Conservation (phyloP, 2,329 filamentous ascomycete genomes). For the Alternaria ethzedia region DNA sequence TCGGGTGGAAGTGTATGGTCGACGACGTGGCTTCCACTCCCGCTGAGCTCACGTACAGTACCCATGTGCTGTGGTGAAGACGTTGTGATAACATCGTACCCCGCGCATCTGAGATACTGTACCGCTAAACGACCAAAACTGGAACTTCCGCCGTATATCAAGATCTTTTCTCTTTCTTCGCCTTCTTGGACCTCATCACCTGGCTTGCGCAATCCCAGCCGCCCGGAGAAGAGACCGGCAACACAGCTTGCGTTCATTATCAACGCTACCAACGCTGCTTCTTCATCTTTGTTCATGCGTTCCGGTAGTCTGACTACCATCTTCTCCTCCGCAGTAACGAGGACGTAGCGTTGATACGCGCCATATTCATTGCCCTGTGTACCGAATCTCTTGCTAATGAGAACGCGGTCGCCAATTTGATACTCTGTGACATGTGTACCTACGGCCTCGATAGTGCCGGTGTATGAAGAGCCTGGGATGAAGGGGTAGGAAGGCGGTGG, state of each 20-base stretch:
- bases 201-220: not conserved
- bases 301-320: not conserved
- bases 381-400: not conserved
- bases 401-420: not conserved
- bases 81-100: not conserved
- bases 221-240: not conserved
- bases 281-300: not conserved
- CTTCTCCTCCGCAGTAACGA: not conserved
- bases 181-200: not conserved
- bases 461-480: not conserved
- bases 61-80: not conserved
- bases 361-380: not conserved
- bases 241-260: not conserved
- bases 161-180: not conserved
- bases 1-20: not conserved
- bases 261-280: not conserved
- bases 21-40: not conserved
- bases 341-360: not conserved
- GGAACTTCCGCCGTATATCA: not conserved
- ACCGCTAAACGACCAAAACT: not conserved
- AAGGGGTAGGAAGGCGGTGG: not conserved
- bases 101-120: not conserved
- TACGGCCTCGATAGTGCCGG: not conserved
- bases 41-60: not conserved
- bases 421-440: not conserved